These are phyloP conservation scores for Aeminium ludgeri DNA, from an alignment of 495 filamentous ascomycete genomes.

Conservation along the genomic window DNA sequence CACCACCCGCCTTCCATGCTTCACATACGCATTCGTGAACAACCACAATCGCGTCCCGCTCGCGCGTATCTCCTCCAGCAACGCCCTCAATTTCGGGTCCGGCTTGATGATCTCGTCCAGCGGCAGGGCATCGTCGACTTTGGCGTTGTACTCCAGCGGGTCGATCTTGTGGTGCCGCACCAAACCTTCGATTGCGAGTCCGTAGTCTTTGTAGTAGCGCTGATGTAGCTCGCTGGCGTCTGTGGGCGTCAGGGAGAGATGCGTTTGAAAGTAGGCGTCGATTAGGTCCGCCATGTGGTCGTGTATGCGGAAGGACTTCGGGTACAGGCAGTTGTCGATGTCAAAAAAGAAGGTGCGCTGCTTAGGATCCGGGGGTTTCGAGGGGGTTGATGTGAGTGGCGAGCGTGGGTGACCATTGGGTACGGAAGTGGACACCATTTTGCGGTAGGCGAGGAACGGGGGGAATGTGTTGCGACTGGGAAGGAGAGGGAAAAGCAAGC, in stretches of 20 bases:
- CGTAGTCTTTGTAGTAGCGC: slow-evolving; percentile 90
- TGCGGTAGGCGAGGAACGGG: too few relatives aligned
- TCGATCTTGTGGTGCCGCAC: slow-evolving; percentile 92
- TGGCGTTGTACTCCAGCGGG: slow-evolving; percentile 79
- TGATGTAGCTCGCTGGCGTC: slow-evolving; percentile 70
- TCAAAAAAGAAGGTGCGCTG: slow-evolving; percentile 60
- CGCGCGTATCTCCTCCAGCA: slow-evolving; percentile 65
- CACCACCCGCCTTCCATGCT: slow-evolving; percentile 68
- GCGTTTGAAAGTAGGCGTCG: slow-evolving; percentile 64
- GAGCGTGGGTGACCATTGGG: too few relatives aligned
- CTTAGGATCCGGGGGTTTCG: neutral
- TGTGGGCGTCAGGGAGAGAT: slow-evolving; percentile 51
- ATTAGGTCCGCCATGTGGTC: slow-evolving; percentile 24
- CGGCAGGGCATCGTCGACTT: slow-evolving; percentile 90
- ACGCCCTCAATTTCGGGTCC: slow-evolving; percentile 50
- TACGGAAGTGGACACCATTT: neutral
- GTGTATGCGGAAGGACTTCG: slow-evolving; percentile 35
- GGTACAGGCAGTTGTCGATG: slow-evolving; percentile 89
- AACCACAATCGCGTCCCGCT: slow-evolving; percentile 78
- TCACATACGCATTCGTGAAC: slow-evolving; percentile 90
- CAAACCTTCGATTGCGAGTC: slow-evolving; percentile 87
- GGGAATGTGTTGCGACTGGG: neutral
- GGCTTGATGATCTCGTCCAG: slow-evolving; percentile 68
- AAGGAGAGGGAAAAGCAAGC: neutral
- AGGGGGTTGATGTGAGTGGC: too few relatives aligned